Evolutionary conservation across 805 yeast species (phyloP), one percentile per base, ranked within the genome.

Genomic region (Wickerhamomyces alni): DNA sequence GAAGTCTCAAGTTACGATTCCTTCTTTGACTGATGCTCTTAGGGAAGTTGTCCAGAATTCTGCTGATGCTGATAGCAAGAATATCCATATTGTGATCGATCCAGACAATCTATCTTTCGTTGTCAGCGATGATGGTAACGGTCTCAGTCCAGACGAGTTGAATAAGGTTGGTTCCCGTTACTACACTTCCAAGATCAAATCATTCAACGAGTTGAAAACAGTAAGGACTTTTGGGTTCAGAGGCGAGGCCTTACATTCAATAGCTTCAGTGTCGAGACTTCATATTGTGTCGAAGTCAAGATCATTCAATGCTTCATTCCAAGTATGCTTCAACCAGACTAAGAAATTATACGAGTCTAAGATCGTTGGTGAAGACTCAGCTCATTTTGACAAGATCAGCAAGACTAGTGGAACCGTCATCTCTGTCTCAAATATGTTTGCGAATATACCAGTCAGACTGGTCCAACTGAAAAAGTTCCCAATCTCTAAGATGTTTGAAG

Each of bases 41-140:
- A 54, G 67, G 26, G 83, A 76, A 46, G 50, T 80, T 11, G 36
- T 79, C 2, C 73, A 73, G 40, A 81, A 81, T 49, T 62, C 79
- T 31, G 48, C 77, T 0, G 86, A 80, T 51, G 71, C 83, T 0
- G 58, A 61, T 0, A 76, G 87, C 0, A 48, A 58, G 1, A 39
- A 44, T 3, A 53, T 77, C 6, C 24, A 45, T 3, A 59, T 78
- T 2, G 41, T 51, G 8, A 24, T 74, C 3, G 70, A 70, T 42
- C 48, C 63, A 4, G 37, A 50, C 0, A 48, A 61, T 1, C 47
- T 71, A 7, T 52, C 62, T 17, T 50, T 70, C 11, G 46, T 48
- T 5, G 79, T 86, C 1, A 44, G 45, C 1, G 97, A 89, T 57
- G 67, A 89, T 56, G 97, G 97, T 0, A 21, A 17, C 2, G 97